Evolutionary conservation across 2,329 filamentous ascomycete genomes (phyloP).

Genomic region (Neofusicoccum sp.): DNA sequence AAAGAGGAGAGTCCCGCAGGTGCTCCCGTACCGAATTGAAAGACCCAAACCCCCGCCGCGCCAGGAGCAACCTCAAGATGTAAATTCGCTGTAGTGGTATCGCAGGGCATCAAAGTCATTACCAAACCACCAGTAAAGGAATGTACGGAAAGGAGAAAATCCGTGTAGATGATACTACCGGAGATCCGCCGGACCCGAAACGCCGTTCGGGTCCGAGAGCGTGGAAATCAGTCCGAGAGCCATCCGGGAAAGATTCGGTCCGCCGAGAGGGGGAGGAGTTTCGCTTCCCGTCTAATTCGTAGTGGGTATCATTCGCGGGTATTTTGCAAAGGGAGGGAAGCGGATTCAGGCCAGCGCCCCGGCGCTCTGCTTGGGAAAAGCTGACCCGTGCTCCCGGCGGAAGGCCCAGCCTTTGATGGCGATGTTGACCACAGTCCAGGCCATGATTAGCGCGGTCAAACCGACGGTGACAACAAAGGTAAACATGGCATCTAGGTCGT

Average conservation of each 20-base stretch:
- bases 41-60: constrained; percentile 21
- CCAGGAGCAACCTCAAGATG: not conserved
- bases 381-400: constrained; percentile 32
- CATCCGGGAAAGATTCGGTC: not conserved
- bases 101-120: constrained; percentile 23
- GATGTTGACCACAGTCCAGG: constrained; percentile 74
- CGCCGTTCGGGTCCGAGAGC: not conserved
- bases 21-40: not conserved
- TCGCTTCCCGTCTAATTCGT: not conserved
- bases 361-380: not conserved
- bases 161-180: not conserved
- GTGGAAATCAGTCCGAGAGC: not conserved
- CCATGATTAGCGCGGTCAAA: constrained; percentile 77
- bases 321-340: not conserved
- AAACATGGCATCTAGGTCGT: constrained; percentile 85
- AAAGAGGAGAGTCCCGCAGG: not conserved
- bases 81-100: constrained; percentile 3
- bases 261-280: not conserved
- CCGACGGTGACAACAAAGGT: constrained; percentile 87
- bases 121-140: constrained; percentile 20
- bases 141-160: constrained; percentile 17
- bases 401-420: constrained; percentile 84
- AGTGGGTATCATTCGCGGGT: constrained; percentile 6
- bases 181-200: not conserved
- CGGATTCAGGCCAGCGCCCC: constrained; percentile 8